These are phyloP conservation scores for Lanzia echinophila DNA, from an alignment of 2,329 filamentous ascomycete species.

Conservation along the genomic window DNA sequence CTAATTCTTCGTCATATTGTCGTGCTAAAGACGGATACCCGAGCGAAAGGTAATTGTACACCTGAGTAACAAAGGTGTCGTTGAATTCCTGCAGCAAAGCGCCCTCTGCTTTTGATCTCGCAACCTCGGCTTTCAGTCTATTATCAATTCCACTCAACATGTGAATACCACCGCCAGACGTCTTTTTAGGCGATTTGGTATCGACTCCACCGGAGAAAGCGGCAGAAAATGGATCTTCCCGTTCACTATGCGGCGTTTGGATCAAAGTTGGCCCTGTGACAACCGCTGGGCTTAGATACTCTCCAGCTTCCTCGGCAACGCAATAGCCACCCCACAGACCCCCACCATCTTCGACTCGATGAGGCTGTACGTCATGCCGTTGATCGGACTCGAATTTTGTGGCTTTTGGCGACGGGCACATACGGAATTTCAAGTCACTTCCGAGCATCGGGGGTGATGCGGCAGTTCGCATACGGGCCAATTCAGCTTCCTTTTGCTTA, in stretches of 20 bases:
- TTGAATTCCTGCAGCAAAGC: constrained; percentile 60
- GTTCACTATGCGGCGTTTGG: constrained; percentile 32
- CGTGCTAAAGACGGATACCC: constrained; percentile 84
- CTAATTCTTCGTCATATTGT: constrained; percentile 76
- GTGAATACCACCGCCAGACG: constrained; percentile 19
- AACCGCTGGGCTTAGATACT: constrained; percentile 30
- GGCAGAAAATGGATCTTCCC: constrained; percentile 30
- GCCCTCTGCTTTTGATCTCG: constrained; percentile 23
- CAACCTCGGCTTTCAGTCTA: constrained; percentile 23
- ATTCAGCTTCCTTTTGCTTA: constrained; percentile 26
- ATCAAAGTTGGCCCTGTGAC: constrained; percentile 28
- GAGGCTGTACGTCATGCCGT: constrained; percentile 45
- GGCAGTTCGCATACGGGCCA: constrained; percentile 50
- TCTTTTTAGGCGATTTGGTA: constrained; percentile 4
- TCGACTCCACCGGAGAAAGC: constrained; percentile 20
- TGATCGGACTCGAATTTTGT: constrained; percentile 80
- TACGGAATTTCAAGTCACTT: constrained; percentile 69
- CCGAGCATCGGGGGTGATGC: constrained; percentile 83
- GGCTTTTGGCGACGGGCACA: constrained; percentile 74
- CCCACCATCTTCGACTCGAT: constrained; percentile 50
- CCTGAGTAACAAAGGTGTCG: constrained; percentile 84
- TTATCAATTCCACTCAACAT: constrained; percentile 29
- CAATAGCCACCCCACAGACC: constrained; percentile 78
- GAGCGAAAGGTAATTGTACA: constrained; percentile 93
- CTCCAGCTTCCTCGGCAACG: constrained; percentile 33